Evolutionary conservation across 225 moss, liverwort and hornwort species (phyloP).

Genomic region (Polytrichum commune): DNA sequence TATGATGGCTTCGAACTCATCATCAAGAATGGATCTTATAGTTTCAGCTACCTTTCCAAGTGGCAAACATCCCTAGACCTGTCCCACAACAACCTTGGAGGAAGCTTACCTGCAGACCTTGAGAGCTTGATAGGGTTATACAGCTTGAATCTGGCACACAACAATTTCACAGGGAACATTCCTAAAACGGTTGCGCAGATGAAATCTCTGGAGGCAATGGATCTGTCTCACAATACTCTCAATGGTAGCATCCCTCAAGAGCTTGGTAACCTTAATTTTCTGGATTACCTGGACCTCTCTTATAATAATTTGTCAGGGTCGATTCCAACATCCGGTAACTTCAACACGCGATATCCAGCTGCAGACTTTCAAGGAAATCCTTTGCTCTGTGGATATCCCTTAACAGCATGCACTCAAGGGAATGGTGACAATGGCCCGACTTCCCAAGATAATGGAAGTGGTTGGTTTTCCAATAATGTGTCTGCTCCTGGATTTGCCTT

Average conservation of each 20-base stretch:
- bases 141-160: slow-evolving; percentile 21
- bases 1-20: neutral
- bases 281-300: slow-evolving; percentile 1
- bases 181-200: slow-evolving; percentile 1
- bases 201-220: slow-evolving; percentile 10
- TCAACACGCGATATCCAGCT: neutral
- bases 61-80: slow-evolving; percentile 15
- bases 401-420: neutral
- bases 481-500: slow-evolving; percentile 10
- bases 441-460: neutral
- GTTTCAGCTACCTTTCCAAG: slow-evolving; percentile 7
- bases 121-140: slow-evolving; percentile 15
- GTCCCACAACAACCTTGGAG: slow-evolving; percentile 4
- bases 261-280: neutral
- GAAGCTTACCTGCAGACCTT: slow-evolving; percentile 3
- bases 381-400: slow-evolving; percentile 5
- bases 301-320: slow-evolving; percentile 8
- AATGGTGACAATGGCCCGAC: neutral
- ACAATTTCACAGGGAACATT: slow-evolving; percentile 12
- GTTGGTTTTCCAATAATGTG: neutral
- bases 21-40: slow-evolving; percentile 5
- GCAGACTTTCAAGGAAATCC: slow-evolving; percentile 1
- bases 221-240: slow-evolving; percentile 3
- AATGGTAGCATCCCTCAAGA: slow-evolving; percentile 12
- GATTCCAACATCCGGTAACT: neutral